These are phyloP conservation scores for Boletus sensibilis DNA, from an alignment of 768 basidiomycete species.

Conservation along the genomic window DNA sequence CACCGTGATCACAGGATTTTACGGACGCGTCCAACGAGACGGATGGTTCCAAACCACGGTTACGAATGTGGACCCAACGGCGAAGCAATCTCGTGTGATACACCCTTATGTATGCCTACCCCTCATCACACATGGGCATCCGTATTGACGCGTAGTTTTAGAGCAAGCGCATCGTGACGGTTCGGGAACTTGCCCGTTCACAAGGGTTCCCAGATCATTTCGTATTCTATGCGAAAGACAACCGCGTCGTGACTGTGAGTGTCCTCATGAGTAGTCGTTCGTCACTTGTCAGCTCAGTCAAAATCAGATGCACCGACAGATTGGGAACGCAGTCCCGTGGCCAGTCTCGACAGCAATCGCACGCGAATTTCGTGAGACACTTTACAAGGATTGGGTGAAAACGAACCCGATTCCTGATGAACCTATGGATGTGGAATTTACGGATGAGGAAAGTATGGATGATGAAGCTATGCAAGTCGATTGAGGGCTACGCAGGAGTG, in stretches of 20 bases:
- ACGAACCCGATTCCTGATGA: slow-evolving; percentile 19
- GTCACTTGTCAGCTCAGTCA: not conserved
- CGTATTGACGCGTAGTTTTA: slow-evolving; percentile 24
- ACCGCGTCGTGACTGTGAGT: slow-evolving; percentile 62
- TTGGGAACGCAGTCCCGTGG: slow-evolving; percentile 79
- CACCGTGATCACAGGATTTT: slow-evolving; percentile 53
- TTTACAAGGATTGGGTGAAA: slow-evolving; percentile 52
- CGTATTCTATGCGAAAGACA: slow-evolving; percentile 50
- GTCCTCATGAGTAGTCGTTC: not conserved
- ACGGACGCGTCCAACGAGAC: slow-evolving; percentile 57
- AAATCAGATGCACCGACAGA: slow-evolving; percentile 71
- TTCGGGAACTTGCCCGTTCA: slow-evolving; percentile 74
- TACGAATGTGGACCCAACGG: slow-evolving; percentile 76
- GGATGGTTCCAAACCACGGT: slow-evolving; percentile 70
- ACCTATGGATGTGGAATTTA: slow-evolving; percentile 34
- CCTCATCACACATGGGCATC: not conserved
- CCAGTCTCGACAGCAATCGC: slow-evolving; percentile 64
- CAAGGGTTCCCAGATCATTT: slow-evolving; percentile 83
- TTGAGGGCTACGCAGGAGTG: slow-evolving; percentile 3
- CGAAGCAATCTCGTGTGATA: slow-evolving; percentile 70
- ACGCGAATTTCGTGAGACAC: slow-evolving; percentile 51
- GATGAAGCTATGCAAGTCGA: slow-evolving; percentile 34
- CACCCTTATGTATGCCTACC: slow-evolving; percentile 56
- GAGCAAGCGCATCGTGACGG: slow-evolving; percentile 70
- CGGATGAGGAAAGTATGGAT: not conserved